Evolutionary conservation across 305 asterid species (phyloP).

Genomic region (Ajuga reptans): DNA sequence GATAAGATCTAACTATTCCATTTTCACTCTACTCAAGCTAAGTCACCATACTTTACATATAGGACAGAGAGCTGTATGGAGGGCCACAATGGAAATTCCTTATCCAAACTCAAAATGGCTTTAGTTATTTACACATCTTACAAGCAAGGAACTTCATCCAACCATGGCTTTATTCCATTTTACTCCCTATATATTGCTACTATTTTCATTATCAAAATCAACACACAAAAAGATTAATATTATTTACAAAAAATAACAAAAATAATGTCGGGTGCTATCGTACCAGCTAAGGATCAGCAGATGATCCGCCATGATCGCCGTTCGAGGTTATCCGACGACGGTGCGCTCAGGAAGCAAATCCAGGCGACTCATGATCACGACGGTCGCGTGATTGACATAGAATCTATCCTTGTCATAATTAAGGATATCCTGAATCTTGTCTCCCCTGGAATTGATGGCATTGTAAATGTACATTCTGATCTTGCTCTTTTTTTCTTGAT

Average conservation of each 20-base stretch:
- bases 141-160: slow-evolving; percentile 84
- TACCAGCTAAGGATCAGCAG: slow-evolving; percentile 26
- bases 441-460: slow-evolving; percentile 49
- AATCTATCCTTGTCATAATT: slow-evolving; percentile 40
- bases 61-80: background rate
- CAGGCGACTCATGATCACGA: slow-evolving; percentile 55
- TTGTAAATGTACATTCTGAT: slow-evolving; percentile 30
- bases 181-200: slow-evolving; percentile 44
- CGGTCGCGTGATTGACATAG: slow-evolving; percentile 41
- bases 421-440: slow-evolving; percentile 47
- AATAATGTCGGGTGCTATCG: slow-evolving; percentile 31
- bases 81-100: slow-evolving; percentile 33
- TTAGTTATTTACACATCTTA: slow-evolving; percentile 30
- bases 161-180: slow-evolving; percentile 29
- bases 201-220: slow-evolving; percentile 10
- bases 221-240: background rate
- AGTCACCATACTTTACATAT: too few species aligned
- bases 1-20: too few species aligned
- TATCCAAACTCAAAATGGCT: slow-evolving; percentile 29
- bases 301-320: slow-evolving; percentile 32
- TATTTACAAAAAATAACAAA: background rate
- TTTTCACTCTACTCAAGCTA: too few species aligned
- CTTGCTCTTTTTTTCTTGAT: background rate
- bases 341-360: slow-evolving; percentile 47
- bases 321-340: slow-evolving; percentile 41